A percentile compares a stretch with the other conserved stretches of the same genome.
These are phyloP conservation scores for Fusarium sp. DNA, from an alignment of 2,329 filamentous ascomycete species.

Conservation along the genomic window DNA sequence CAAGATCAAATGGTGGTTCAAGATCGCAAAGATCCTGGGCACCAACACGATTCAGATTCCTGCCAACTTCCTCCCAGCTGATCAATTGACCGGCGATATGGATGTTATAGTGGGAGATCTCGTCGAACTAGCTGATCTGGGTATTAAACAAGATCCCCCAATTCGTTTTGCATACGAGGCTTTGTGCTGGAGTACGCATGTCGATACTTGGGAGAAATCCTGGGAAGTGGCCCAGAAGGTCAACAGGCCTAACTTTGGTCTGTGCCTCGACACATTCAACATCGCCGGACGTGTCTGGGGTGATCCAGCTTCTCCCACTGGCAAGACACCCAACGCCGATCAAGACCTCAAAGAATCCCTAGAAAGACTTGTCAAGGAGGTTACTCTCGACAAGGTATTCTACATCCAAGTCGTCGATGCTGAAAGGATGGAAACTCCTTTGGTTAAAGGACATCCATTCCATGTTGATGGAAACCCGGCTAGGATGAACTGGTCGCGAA, in stretches of 20 bases:
- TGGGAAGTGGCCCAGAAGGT: slow-evolving; percentile 8
- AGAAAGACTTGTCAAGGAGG: background rate
- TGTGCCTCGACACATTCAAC: slow-evolving; percentile 13
- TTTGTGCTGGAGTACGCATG: slow-evolving; percentile 7
- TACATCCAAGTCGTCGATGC: slow-evolving; percentile 16
- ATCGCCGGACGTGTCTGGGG: slow-evolving; percentile 8
- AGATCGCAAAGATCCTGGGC: background rate
- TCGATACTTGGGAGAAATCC: slow-evolving; percentile 11
- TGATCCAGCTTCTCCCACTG: background rate
- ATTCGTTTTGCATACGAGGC: slow-evolving; percentile 6
- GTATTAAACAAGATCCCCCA: background rate
- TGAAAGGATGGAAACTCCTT: background rate
- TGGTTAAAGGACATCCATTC: slow-evolving; percentile 1
- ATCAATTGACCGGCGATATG: slow-evolving; percentile 10
- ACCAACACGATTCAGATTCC: slow-evolving; percentile 15
- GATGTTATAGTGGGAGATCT: slow-evolving; percentile 1
- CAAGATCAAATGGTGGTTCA: slow-evolving; percentile 9
- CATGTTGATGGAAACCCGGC: slow-evolving; percentile 1
- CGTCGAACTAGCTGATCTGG: background rate
- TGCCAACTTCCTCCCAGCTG: slow-evolving; percentile 12
- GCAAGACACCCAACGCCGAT: slow-evolving; percentile 5
- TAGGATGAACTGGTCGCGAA: slow-evolving; percentile 17
- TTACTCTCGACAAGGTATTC: background rate
- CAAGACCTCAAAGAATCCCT: slow-evolving; percentile 9
- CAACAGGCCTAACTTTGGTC: slow-evolving; percentile 1